Base-by-base conservation (phyloP, 768 basidiomycete species). In the Amanita molliuscula region DNA sequence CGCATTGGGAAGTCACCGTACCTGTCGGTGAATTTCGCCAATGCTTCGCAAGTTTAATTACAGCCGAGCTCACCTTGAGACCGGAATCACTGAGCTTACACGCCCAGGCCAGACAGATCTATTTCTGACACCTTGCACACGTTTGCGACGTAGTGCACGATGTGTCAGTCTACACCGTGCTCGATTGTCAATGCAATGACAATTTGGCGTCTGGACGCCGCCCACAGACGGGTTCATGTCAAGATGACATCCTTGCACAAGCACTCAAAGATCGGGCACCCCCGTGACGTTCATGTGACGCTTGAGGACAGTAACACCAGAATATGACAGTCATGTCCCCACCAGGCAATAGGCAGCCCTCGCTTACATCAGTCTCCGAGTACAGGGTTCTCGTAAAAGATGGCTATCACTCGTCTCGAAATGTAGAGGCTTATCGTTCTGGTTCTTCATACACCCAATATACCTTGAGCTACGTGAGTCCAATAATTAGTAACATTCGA, bases 401-500 rank as follows among this genome's bases (percentile, higher is more conserved):
- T 44, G 5, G 15, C 42, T 37, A 48, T 34, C 36, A 41, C 7
- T 15, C 53, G 25, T 80, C 71, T 62, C 69, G 71, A 52, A 81
- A 75, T 15, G 77, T 75, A 13, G 81, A 70, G n/a, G n/a, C 63
- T 84, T 82, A 13, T 81, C 33, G 33, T 16, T 15, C 34, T 35
- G 34, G 34, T 15, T 35, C n/a, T 16, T 15, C 34, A 18, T 37
- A 16, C 6, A 18, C 37, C 37, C 16, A 38, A 20, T 36, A 20
- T 36, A 38, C 37, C 37, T 18, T 18, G 20, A 38, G n/a, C 36
- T 37, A 37, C 36, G 18, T 9, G 16, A 20, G 16, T 20, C 36
- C 34, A 11, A 34, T 9, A 34, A 9, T n/a, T 16, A 36, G 16
- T n/a, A 7, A 11, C 16, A 16, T 7, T 16, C 18, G 36, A 37